Conservation (phyloP, 768 basidiomycete species). For the Tylopilus sp. region DNA sequence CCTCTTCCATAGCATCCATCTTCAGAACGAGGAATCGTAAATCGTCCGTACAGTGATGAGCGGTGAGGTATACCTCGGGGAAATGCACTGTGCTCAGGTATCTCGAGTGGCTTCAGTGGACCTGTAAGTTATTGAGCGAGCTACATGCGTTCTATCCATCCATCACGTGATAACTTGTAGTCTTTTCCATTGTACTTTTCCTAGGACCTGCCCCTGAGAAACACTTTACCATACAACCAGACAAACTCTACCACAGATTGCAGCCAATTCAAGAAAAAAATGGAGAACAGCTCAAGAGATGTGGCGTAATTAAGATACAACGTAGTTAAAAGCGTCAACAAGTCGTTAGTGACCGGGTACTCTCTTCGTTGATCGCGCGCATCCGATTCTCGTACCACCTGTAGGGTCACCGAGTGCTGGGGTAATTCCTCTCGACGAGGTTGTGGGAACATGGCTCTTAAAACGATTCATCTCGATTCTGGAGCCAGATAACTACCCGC, state of each 20-base stretch:
- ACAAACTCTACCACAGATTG: background rate
- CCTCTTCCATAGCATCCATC: constrained; percentile 36
- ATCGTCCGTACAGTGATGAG: background rate
- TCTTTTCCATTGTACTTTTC: background rate
- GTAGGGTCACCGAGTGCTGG: no score
- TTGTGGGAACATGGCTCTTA: background rate
- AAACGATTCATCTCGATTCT: constrained; percentile 42
- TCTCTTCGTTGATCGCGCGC: no score
- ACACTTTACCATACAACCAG: background rate
- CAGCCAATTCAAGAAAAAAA: background rate
- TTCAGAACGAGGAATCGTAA: constrained; percentile 3
- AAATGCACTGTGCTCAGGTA: constrained; percentile 15
- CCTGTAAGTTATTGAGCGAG: constrained; percentile 1
- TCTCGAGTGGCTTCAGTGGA: constrained; percentile 19
- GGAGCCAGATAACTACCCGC: constrained; percentile 71
- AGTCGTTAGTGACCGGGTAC: no score
- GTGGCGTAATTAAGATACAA: background rate
- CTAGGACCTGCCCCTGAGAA: background rate
- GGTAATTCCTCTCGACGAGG: background rate
- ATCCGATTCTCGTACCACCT: no score
- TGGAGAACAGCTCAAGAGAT: background rate
- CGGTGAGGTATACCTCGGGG: constrained; percentile 2
- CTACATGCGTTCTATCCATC: constrained; percentile 3
- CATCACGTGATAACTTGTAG: constrained; percentile 27
- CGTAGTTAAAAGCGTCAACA: background rate